Percentiles rank a stretch among this genome's conserved stretches.
These are phyloP conservation scores for Fusarium heterosporum DNA, from an alignment of 2,329 filamentous ascomycete species.

Conservation along the genomic window DNA sequence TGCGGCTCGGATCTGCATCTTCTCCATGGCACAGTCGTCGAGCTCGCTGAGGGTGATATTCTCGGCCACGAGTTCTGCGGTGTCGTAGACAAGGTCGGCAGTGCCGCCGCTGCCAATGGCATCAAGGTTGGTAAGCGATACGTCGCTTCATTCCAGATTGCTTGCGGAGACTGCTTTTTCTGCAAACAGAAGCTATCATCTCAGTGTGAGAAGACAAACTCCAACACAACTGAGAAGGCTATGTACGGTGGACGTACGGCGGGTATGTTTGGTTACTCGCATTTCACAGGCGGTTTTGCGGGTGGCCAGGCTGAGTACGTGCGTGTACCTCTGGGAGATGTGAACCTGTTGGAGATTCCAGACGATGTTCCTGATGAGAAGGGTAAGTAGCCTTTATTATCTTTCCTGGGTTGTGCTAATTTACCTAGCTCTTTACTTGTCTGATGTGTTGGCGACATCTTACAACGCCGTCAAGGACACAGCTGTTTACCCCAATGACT, in stretches of 20 bases:
- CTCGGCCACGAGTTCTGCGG: constrained; percentile 73
- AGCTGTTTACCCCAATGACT: constrained; percentile 79
- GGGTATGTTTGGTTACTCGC: constrained; percentile 79
- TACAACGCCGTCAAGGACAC: constrained; percentile 89
- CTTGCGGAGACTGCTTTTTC: constrained; percentile 77
- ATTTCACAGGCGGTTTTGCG: constrained; percentile 88
- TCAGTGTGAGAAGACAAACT: constrained; percentile 83
- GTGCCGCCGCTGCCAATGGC: constrained; percentile 62
- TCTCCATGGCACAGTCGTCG: constrained; percentile 66
- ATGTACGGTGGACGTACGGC: constrained; percentile 85
- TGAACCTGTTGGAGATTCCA: constrained; percentile 84
- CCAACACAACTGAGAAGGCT: constrained; percentile 75
- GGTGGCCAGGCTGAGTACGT: constrained; percentile 91
- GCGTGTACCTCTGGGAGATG: constrained; percentile 81
- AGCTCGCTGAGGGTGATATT: constrained; percentile 74
- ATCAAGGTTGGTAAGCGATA: constrained; percentile 74
- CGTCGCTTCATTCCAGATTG: constrained; percentile 89
- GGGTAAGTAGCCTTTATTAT: constrained; percentile 51
- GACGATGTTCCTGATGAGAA: constrained; percentile 87
- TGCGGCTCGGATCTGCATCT: constrained; percentile 71
- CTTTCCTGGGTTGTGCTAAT: neutral
- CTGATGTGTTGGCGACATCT: constrained; percentile 81
- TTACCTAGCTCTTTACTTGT: constrained; percentile 72
- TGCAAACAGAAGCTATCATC: constrained; percentile 83
- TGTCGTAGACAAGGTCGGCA: constrained; percentile 66